Evolutionary conservation across 2,329 filamentous ascomycete species (phyloP).

Genomic region (Aspergillus amoenus): DNA sequence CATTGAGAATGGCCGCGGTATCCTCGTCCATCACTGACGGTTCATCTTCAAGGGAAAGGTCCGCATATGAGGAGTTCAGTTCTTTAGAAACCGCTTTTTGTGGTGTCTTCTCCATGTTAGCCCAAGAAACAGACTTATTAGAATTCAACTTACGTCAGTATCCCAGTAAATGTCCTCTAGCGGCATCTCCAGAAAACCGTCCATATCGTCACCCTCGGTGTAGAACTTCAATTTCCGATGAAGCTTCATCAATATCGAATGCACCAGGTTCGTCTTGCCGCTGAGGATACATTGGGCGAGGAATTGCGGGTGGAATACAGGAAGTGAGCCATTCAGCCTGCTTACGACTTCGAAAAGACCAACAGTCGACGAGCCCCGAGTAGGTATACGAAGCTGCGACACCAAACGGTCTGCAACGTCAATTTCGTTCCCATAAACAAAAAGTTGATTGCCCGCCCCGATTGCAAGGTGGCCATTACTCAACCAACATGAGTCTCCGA

Average conservation of each 20-base stretch:
- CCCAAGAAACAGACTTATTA: background rate
- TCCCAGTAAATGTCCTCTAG: conserved; percentile 50
- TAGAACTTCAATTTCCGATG: conserved; percentile 79
- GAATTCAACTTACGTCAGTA: conserved; percentile 39
- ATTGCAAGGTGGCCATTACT: conserved; percentile 81
- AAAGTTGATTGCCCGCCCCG: conserved; percentile 86
- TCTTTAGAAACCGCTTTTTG: conserved; percentile 49
- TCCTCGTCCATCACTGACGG: conserved; percentile 69
- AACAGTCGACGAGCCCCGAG: conserved; percentile 51
- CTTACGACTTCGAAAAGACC: conserved; percentile 81
- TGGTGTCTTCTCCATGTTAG: conserved; percentile 31
- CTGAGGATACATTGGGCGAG: conserved; percentile 81
- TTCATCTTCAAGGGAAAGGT: conserved; percentile 53
- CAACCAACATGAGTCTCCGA: conserved; percentile 91
- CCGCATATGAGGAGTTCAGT: conserved; percentile 52
- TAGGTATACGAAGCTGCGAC: conserved; percentile 53
- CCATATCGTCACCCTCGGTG: conserved; percentile 74
- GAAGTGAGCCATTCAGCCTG: conserved; percentile 80
- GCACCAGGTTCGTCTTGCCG: conserved; percentile 72
- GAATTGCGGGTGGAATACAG: conserved; percentile 90
- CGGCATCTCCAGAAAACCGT: conserved; percentile 69
- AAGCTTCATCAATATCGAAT: conserved; percentile 69
- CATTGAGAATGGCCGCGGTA: conserved; percentile 68
- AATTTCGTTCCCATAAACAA: conserved; percentile 77
- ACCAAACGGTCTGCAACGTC: conserved; percentile 62